These are phyloP conservation scores for Aureoboletus auriporus DNA, from an alignment of 768 basidiomycete genomes.

Conservation along the genomic window DNA sequence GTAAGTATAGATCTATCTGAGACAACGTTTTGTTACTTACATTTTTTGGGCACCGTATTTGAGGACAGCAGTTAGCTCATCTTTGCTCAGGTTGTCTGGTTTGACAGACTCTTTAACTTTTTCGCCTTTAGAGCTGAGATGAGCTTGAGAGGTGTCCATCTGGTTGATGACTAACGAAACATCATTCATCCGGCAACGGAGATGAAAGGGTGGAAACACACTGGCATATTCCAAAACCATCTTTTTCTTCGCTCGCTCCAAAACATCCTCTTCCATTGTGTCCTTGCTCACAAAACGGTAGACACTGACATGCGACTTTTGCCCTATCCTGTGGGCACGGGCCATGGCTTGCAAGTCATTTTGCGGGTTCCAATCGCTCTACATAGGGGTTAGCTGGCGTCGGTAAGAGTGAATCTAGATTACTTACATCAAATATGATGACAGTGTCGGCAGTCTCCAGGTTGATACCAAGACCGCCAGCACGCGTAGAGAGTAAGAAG, in stretches of 20 bases:
- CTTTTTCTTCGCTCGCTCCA: constrained; percentile 98
- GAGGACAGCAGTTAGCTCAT: constrained; percentile 93
- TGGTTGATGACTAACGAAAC: constrained; percentile 88
- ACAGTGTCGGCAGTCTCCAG: constrained; percentile 98
- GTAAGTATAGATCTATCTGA: constrained; percentile 8
- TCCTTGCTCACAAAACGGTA: constrained; percentile 99
- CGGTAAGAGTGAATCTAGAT: background rate
- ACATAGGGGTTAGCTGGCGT: constrained; percentile 15
- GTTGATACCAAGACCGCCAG: constrained; percentile 97
- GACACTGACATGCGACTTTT: constrained; percentile 97
- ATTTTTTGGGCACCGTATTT: constrained; percentile 99
- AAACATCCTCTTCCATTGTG: constrained; percentile 98
- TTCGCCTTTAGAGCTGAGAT: constrained; percentile 78
- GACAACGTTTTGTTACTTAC: constrained; percentile 39
- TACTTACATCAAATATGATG: constrained; percentile 93
- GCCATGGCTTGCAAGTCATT: constrained; percentile 99
- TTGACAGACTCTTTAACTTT: constrained; percentile 65
- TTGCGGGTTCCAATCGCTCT: constrained; percentile 99
- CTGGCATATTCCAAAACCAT: constrained; percentile 99
- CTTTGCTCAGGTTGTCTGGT: constrained; percentile 86
- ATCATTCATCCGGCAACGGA: constrained; percentile 7
- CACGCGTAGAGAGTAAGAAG: constrained; percentile 93
- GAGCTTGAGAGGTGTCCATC: constrained; percentile 98
- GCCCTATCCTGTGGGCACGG: constrained; percentile 96
- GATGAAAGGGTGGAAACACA: constrained; percentile 44